Evolutionary conservation across 441 rosid species (phyloP).

Genomic region (Omphalea diandra): DNA sequence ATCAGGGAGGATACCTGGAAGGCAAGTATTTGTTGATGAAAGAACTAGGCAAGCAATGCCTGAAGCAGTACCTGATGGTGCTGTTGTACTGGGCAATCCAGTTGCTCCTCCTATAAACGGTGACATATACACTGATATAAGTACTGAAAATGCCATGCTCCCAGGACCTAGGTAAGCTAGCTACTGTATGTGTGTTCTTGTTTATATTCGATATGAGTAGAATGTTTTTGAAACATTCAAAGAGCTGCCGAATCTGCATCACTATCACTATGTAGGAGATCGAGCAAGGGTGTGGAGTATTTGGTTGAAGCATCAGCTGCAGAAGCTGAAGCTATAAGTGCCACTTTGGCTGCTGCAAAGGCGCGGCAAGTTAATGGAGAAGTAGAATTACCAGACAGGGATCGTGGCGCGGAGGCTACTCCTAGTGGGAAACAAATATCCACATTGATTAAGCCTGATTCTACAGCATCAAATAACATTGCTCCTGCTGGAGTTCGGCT

Average conservation of each 20-base stretch:
- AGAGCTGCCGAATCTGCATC: conserved; percentile 22
- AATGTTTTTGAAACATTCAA: conserved; percentile 9
- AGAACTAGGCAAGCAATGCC: conserved; percentile 60
- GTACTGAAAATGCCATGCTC: conserved; percentile 89
- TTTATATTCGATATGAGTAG: conserved; percentile 7
- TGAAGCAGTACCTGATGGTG: conserved; percentile 72
- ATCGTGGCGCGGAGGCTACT: conserved; percentile 91
- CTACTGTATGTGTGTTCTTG: conserved; percentile 2
- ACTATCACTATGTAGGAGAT: conserved; percentile 56
- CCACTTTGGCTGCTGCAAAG: conserved; percentile 95
- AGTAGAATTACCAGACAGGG: conserved; percentile 86
- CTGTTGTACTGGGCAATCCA: conserved; percentile 89
- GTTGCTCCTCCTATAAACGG: conserved; percentile 95
- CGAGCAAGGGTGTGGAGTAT: conserved; percentile 88
- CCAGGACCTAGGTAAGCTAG: conserved; percentile 67
- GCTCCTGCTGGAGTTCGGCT: conserved; percentile 83
- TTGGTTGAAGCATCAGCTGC: conserved; percentile 98
- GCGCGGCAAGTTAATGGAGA: conserved; percentile 93
- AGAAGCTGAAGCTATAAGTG: conserved; percentile 98
- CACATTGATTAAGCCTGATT: conserved; percentile 70
- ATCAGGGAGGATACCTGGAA: conserved; percentile 59
- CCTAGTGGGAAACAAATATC: conserved; percentile 83
- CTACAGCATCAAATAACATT: conserved; percentile 54
- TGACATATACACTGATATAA: conserved; percentile 88
- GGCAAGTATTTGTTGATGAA: conserved; percentile 80